Evolutionary conservation across 495 filamentous ascomycete genomes (phyloP), one percentile per base, ranked within the genome.

Genomic region (Annulohypoxylon bovei): DNA sequence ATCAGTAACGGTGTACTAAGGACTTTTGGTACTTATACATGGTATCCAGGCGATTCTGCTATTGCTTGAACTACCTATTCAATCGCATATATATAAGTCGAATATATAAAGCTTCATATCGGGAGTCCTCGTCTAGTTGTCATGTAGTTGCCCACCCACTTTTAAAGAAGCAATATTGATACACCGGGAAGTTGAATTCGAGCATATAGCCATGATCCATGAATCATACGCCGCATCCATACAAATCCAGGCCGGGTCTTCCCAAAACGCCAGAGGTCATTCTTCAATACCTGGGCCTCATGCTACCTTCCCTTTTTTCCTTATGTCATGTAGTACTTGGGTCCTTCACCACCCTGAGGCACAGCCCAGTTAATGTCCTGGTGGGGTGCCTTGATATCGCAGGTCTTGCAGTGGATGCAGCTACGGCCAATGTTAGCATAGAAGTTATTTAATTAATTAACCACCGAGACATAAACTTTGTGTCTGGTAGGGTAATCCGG

Each of bases 361-460:
- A 94, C 94, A 60, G 92, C 87, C 94, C 94, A 97, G 80, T 97
- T 96, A 78, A 98, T 98, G 78, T 97, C 95, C 81, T 99, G 95
- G 54, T 89, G 87, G 2, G 95, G 95, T 11, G 91, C 94, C 83
- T 99, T 99, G 79, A 99, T 98, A 80, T 99, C 95, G 76, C 95
- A 99, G 3, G 95, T 98, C 87, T 99, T 99, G 84, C 95, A 99
- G 80, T 99, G 95, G 61, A 99, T 95, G 78, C 95, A 99, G 79
- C 94, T 96, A 30, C 22, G 27, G 22, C 20, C 12, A 46, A 27
- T 22, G 62, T 75, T 42, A 74, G 67, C 30, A 69, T 16, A 5
- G 18, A 5, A 5, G 20, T 42, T 16, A 14, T 16, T 28, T n/a
- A 1, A 11, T 6, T 20, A 4, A 35, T 25, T 1, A 16, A 60